Evolutionary conservation across 2,329 filamentous ascomycete genomes (phyloP).

Genomic region (Curvularia lunata): DNA sequence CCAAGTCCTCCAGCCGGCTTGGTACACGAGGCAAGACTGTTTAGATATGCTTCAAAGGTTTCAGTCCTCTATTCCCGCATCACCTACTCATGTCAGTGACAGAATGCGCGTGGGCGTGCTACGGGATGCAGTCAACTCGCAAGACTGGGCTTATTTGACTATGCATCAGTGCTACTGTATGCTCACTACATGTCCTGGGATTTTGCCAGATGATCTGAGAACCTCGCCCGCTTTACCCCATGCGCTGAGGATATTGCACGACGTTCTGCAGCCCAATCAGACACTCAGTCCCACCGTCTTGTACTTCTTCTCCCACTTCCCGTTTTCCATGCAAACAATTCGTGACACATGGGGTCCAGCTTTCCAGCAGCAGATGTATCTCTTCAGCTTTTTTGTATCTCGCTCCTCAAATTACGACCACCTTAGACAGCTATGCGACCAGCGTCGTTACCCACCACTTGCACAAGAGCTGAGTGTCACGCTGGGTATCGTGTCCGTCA

Average conservation of each 20-base stretch:
- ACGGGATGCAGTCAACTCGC: slow-evolving; percentile 44
- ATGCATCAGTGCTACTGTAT: slow-evolving; percentile 43
- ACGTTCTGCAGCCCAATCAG: slow-evolving; percentile 57
- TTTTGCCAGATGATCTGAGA: slow-evolving; percentile 49
- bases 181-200: slow-evolving; percentile 36
- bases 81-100: slow-evolving; percentile 11
- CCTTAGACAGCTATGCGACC: slow-evolving; percentile 26
- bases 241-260: slow-evolving; percentile 49
- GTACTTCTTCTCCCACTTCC: slow-evolving; percentile 58
- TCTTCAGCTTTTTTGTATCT: slow-evolving; percentile 49
- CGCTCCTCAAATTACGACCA: slow-evolving; percentile 40
- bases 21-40: slow-evolving; percentile 26
- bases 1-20: slow-evolving; percentile 10
- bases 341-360: slow-evolving; percentile 32
- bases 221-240: slow-evolving; percentile 37
- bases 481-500: slow-evolving; percentile 58
- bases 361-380: slow-evolving; percentile 44
- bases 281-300: slow-evolving; percentile 50
- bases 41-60: slow-evolving; percentile 15
- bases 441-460: slow-evolving; percentile 59
- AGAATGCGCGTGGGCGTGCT: slow-evolving; percentile 29
- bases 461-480: slow-evolving; percentile 60
- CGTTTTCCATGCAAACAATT: slow-evolving; percentile 42
- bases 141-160: slow-evolving; percentile 40
- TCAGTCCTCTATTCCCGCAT: not conserved